Percentiles rank a stretch among this genome's conserved stretches.
These are phyloP conservation scores for Backusella sp. DNA, from an alignment of 192 early-diverging fungal species.

Conservation along the genomic window DNA sequence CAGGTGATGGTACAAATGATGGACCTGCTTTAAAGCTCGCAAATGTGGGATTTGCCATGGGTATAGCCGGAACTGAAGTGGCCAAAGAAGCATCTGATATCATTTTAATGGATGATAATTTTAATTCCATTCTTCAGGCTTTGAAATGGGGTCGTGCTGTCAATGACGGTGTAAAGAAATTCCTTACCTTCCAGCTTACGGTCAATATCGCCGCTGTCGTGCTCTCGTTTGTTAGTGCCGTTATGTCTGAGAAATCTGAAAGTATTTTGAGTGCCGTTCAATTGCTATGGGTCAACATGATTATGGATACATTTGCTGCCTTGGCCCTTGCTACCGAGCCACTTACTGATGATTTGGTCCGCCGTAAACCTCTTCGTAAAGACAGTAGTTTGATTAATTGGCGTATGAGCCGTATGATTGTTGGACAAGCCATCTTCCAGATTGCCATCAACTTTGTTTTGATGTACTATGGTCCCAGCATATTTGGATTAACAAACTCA, in stretches of 20 bases:
- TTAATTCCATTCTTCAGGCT: constrained; percentile 77
- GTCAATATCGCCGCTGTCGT: constrained; percentile 80
- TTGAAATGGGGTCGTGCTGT: constrained; percentile 81
- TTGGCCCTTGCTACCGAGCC: constrained; percentile 89
- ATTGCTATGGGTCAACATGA: constrained; percentile 93
- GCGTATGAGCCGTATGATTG: constrained; percentile 92
- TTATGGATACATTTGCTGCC: constrained; percentile 94
- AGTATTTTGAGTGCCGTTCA: constrained; percentile 88
- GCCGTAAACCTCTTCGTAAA: constrained; percentile 73
- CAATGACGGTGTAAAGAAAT: constrained; percentile 83
- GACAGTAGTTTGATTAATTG: constrained; percentile 80
- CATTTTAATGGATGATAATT: constrained; percentile 89
- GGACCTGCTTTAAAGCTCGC: constrained; percentile 86
- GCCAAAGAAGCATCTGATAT: constrained; percentile 84
- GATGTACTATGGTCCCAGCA: constrained; percentile 48
- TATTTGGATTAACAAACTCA: constrained; percentile 57
- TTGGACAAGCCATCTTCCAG: constrained; percentile 91
- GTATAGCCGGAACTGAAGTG: constrained; percentile 84
- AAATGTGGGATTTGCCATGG: constrained; percentile 94
- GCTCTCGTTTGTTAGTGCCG: constrained; percentile 66
- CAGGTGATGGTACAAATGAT: constrained; percentile 87
- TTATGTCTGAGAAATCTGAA: constrained; percentile 66
- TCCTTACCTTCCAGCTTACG: constrained; percentile 84
- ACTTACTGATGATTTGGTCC: constrained; percentile 82
- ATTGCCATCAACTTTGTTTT: constrained; percentile 70